phyloP scores from a whole-genome alignment of 2,329 filamentous ascomycete genomes.

The Calonectria pauciramosa region DNA sequence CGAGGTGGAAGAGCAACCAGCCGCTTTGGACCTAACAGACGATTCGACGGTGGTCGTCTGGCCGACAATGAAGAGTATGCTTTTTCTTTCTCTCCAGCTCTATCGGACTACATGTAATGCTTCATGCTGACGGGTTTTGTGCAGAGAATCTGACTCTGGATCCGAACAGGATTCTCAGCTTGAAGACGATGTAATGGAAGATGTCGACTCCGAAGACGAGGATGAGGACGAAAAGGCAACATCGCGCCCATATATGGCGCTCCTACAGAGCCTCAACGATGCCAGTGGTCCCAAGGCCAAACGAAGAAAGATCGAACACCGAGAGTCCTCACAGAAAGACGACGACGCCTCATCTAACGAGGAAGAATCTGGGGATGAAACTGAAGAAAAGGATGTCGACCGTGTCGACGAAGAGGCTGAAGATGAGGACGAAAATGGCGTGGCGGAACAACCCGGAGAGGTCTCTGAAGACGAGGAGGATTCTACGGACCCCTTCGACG shows the following conservation, averaged over 20 bases:
- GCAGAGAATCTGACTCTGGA: constrained; percentile 41
- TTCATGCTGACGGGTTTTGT: constrained; percentile 14
- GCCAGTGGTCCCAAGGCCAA: constrained; percentile 64
- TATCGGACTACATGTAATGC: background rate
- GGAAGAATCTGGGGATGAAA: constrained; percentile 24
- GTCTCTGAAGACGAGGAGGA: constrained; percentile 67
- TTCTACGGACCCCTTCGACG: constrained; percentile 80
- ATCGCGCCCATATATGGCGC: constrained; percentile 67
- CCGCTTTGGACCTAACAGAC: constrained; percentile 53
- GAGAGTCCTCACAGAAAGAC: constrained; percentile 35
- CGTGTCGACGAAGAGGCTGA: constrained; percentile 58
- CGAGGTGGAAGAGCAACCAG: constrained; percentile 48
- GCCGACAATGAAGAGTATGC: constrained; percentile 55
- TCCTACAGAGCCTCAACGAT: constrained; percentile 70
- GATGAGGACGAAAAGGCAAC: constrained; percentile 60
- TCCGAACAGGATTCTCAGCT: constrained; percentile 47
- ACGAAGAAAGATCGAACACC: constrained; percentile 68
- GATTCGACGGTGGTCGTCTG: constrained; percentile 53
- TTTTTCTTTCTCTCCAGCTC: background rate
- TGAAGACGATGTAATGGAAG: constrained; percentile 54
- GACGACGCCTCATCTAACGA: constrained; percentile 33
- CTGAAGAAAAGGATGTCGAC: constrained; percentile 53
- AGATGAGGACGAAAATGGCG: constrained; percentile 54
- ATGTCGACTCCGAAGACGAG: constrained; percentile 60
- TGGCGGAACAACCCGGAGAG: constrained; percentile 46